These are phyloP conservation scores for Saussurea involucrata DNA, from an alignment of 129 eudicot genomes.

Conservation along the genomic window DNA sequence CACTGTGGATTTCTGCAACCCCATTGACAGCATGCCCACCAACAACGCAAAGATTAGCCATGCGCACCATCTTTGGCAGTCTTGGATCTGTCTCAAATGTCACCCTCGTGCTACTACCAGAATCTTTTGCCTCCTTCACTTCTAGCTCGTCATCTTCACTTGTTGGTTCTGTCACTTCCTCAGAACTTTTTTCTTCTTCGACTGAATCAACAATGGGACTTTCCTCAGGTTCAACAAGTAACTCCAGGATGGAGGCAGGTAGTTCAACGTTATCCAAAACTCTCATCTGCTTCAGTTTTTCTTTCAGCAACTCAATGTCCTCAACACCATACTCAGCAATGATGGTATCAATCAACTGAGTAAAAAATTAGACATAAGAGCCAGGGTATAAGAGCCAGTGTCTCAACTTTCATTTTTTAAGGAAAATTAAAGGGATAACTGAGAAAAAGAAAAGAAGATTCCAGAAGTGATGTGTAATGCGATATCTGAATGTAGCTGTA, in stretches of 20 bases:
- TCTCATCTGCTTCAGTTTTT: constrained; percentile 67
- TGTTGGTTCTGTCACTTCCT: constrained; percentile 28
- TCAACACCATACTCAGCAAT: constrained; percentile 65
- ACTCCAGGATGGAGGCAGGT: constrained; percentile 52
- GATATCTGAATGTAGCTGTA: neutral
- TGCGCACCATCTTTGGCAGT: constrained; percentile 64
- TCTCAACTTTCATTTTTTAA: neutral
- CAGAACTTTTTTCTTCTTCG: constrained; percentile 38
- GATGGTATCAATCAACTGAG: constrained; percentile 62
- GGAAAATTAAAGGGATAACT: neutral
- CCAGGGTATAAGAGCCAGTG: neutral
- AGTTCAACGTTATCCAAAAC: constrained; percentile 75
- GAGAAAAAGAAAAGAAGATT: constrained; percentile 5
- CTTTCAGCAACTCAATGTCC: constrained; percentile 67
- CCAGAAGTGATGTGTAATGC: neutral
- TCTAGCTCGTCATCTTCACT: constrained; percentile 30
- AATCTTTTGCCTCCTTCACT: constrained; percentile 22
- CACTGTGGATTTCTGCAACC: constrained; percentile 92
- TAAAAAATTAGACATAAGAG: constrained; percentile 1
- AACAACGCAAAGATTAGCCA: constrained; percentile 91
- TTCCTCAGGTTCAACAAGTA: constrained; percentile 51
- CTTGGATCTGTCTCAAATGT: constrained; percentile 54
- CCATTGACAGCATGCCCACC: constrained; percentile 93
- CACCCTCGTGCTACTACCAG: constrained; percentile 22
- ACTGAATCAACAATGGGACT: constrained; percentile 24